Evolutionary conservation across 805 yeast genomes (phyloP), one percentile per base, ranked within the genome.

Genomic region (Diddensiella caesifluorescens): DNA sequence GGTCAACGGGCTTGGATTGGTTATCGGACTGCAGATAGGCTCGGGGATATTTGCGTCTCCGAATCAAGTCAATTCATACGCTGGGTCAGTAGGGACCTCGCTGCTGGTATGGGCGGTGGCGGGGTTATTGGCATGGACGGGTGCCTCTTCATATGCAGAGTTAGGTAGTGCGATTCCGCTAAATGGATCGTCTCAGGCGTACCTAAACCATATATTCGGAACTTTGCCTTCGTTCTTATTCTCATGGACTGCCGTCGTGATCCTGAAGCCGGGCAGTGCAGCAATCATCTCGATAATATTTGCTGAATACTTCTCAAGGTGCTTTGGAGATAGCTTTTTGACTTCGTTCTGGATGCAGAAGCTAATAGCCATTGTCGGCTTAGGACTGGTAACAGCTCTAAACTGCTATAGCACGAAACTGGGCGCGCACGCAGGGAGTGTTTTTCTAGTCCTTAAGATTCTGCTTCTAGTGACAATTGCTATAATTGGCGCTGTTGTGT

Each of bases 1-100:
- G 37, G 29, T 59, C 12, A 60, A 64, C 41, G 70, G 71, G 5
- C 53, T 67, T 19, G 60, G 62, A 2, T 53, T 67, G 10, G 69
- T 67, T 2, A 50, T 67, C 18, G 70, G 71, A 4, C 53, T 67
- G n/a, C 70, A 66, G 41, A 61, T 67, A n/a, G 71, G 71, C 5
- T 64, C 70, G 2, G 71, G 71, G 5, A 67, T 67, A 27, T 67
- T 67, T 40, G 60, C 70, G 18, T 64, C 69, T 7, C 71, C 71
- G 2, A 61, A 64, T 30, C 61, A 61, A 42, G 58, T 67, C n/a
- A 57, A 59, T 44, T 47, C 54, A 12, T 56, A 55, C 39, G 64
- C 67, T 0, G 68, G 68, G 7, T 63, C 69, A 2, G 60, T 59
- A 0, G 69, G 64, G 3, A 56, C 61, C 9, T 55, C 70, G 4